Evolutionary conservation across 768 basidiomycete species (phyloP).

Genomic region (Melanogaster broomeanus): DNA sequence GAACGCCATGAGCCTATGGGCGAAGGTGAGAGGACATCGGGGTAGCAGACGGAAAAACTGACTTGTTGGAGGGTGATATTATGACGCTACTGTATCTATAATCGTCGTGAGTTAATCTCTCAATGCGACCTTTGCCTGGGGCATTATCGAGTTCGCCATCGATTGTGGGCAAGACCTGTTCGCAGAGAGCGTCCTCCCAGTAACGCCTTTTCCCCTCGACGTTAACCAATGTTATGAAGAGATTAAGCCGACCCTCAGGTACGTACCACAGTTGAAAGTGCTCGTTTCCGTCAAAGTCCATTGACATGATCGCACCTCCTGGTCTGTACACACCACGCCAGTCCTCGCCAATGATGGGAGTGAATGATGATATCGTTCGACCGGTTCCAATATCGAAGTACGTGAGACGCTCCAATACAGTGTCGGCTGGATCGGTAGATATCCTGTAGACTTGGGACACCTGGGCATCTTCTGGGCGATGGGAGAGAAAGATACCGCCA

Average conservation of each 20-base stretch:
- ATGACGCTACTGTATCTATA: slow-evolving; percentile 31
- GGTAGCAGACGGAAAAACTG: neutral
- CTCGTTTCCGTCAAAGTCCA: slow-evolving; percentile 44
- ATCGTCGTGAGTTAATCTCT: slow-evolving; percentile 42
- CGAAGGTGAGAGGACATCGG: slow-evolving; percentile 1
- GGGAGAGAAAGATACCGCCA: slow-evolving; percentile 34
- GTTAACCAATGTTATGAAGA: neutral
- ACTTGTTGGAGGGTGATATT: slow-evolving; percentile 41
- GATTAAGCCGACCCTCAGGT: neutral
- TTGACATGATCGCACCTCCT: slow-evolving; percentile 38
- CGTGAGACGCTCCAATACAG: slow-evolving; percentile 37
- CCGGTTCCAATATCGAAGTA: slow-evolving; percentile 42
- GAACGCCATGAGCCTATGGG: slow-evolving; percentile 38
- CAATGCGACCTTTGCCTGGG: slow-evolving; percentile 42
- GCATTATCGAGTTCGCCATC: slow-evolving; percentile 40
- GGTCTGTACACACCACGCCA: slow-evolving; percentile 40
- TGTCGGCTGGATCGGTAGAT: slow-evolving; percentile 24
- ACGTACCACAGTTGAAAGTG: slow-evolving; percentile 43
- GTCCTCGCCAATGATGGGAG: slow-evolving; percentile 39
- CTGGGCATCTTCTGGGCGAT: slow-evolving; percentile 42
- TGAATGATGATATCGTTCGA: slow-evolving; percentile 34
- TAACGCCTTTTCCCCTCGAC: slow-evolving; percentile 34
- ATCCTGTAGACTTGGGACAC: slow-evolving; percentile 40
- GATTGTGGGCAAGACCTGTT: slow-evolving; percentile 32
- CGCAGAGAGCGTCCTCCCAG: slow-evolving; percentile 39